Evolutionary conservation across 2,329 filamentous ascomycete genomes (phyloP).

Genomic region (Colletotrichum tropicale): DNA sequence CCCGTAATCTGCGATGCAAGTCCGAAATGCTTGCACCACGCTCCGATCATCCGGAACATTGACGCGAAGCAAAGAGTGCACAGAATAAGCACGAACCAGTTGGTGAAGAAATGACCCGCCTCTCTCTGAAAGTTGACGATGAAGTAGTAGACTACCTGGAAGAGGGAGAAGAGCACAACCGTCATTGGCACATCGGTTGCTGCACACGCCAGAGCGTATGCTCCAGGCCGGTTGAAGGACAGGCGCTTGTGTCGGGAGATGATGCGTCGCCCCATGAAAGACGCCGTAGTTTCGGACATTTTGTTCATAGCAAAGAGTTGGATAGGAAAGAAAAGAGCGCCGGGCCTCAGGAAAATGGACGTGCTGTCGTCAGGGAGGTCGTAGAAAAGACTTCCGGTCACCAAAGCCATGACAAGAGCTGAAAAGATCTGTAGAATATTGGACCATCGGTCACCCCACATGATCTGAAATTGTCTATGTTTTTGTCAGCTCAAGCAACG

Average conservation of each 20-base stretch:
- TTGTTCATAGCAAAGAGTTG: slow-evolving; percentile 62
- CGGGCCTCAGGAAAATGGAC: slow-evolving; percentile 58
- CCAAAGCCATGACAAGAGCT: slow-evolving; percentile 60
- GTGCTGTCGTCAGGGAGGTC: slow-evolving; percentile 50
- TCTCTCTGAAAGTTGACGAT: slow-evolving; percentile 57
- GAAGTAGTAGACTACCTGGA: slow-evolving; percentile 65
- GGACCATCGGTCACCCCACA: slow-evolving; percentile 54
- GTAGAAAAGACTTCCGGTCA: slow-evolving; percentile 67
- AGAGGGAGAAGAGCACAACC: slow-evolving; percentile 50
- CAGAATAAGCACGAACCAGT: slow-evolving; percentile 71
- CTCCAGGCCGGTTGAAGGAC: slow-evolving; percentile 54
- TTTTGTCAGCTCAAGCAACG: not conserved
- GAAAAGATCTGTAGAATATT: slow-evolving; percentile 48
- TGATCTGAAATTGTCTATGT: slow-evolving; percentile 55
- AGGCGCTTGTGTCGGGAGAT: slow-evolving; percentile 52
- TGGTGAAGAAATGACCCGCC: slow-evolving; percentile 75
- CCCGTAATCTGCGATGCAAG: slow-evolving; percentile 59
- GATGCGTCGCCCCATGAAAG: slow-evolving; percentile 49
- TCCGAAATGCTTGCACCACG: slow-evolving; percentile 68
- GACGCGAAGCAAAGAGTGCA: slow-evolving; percentile 75
- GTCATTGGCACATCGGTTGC: slow-evolving; percentile 62
- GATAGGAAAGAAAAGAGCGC: slow-evolving; percentile 63
- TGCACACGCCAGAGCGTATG: slow-evolving; percentile 58
- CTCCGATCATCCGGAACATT: slow-evolving; percentile 75
- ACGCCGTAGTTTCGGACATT: slow-evolving; percentile 55